Base-by-base conservation (phyloP, 2,329 filamentous ascomycete genomes). In the Madurella mycetomatis region DNA sequence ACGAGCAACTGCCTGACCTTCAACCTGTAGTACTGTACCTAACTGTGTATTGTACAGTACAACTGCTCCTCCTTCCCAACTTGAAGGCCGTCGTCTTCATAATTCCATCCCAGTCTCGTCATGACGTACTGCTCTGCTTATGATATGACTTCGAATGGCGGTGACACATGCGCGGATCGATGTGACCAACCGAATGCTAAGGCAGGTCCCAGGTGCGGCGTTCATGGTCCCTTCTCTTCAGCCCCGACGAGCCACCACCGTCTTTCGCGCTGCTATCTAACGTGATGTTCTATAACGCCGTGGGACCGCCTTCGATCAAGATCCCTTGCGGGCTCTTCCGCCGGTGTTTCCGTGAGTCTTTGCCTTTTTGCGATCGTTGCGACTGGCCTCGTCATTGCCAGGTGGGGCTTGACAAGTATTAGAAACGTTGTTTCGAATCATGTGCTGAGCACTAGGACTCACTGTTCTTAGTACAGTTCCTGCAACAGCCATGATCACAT, bases 401-500 rank as follows among this genome's bases (percentile, higher is more conserved):
- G 25, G 19, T 9, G 49, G 41, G 18, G 50, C 57, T 57, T n/a
- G 34, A 31, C 32, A 32, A 12, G 25, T 25, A 30, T 40, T 62
- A 65, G 9, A 52, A 13, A 31, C 46, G n/a, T 44, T 11, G 11
- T 37, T 9, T 37, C 34, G 13, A 34, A 34, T 34, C 34, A 37
- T 37, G 34, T 12, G 9, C 34, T 9, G 34, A 40, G 15, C 19
- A 37, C 4, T 11, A 8, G 16, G 31, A 44, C 76, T 66, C 60
- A 78, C 76, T 62, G 41, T 73, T 72, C 45, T 70, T 70, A 25
- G 68, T 72, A 58, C 79, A 82, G 25, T 72, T 70, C 50, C 69
- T 71, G 62, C 79, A 82, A 60, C 78, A 81, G 13, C 76, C 76
- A 55, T 82, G 79, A 49, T 78, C 76, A 53, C 79, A 82, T 1